Evolutionary conservation across 768 basidiomycete genomes (phyloP).

Genomic region (Termitomyces sp.): DNA sequence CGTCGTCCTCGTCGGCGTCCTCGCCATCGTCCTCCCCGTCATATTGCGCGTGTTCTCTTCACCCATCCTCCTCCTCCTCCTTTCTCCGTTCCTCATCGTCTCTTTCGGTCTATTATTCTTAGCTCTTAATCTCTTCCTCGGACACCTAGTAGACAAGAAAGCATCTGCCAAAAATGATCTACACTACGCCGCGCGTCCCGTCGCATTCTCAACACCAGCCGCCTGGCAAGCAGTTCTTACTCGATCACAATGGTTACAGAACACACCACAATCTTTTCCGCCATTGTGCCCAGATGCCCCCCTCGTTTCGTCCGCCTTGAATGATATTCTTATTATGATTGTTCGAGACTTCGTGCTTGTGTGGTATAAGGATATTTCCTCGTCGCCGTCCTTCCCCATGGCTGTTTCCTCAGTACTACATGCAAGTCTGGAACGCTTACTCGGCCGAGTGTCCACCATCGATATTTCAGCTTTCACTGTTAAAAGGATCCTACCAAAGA

Average conservation of each 20-base stretch:
- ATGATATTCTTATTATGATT: slow-evolving; percentile 76
- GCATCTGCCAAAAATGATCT: slow-evolving; percentile 31
- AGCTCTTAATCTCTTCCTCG: slow-evolving; percentile 48
- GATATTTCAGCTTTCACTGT: slow-evolving; percentile 78
- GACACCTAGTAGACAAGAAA: slow-evolving; percentile 51
- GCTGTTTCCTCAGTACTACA: slow-evolving; percentile 78
- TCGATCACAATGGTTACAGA: slow-evolving; percentile 86
- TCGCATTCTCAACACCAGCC: slow-evolving; percentile 87
- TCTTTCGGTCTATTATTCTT: slow-evolving; percentile 47
- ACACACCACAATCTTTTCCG: slow-evolving; percentile 59
- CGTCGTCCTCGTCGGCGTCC: slow-evolving; percentile 51
- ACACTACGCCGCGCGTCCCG: slow-evolving; percentile 60
- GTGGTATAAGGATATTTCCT: slow-evolving; percentile 87
- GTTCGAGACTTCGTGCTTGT: slow-evolving; percentile 82
- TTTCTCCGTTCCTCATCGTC: slow-evolving; percentile 56
- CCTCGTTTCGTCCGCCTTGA: slow-evolving; percentile 63
- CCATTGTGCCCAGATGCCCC: slow-evolving; percentile 62
- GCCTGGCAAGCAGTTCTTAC: slow-evolving; percentile 91
- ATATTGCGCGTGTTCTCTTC: slow-evolving; percentile 56
- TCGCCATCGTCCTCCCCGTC: slow-evolving; percentile 54
- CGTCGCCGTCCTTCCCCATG: slow-evolving; percentile 83
- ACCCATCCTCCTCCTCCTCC: slow-evolving; percentile 56
- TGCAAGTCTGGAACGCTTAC: slow-evolving; percentile 51
- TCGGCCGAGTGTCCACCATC: slow-evolving; percentile 49
- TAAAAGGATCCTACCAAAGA: slow-evolving; percentile 79